Base-by-base conservation (phyloP, 2,329 filamentous ascomycete species). In the Colletotrichum agaves region DNA sequence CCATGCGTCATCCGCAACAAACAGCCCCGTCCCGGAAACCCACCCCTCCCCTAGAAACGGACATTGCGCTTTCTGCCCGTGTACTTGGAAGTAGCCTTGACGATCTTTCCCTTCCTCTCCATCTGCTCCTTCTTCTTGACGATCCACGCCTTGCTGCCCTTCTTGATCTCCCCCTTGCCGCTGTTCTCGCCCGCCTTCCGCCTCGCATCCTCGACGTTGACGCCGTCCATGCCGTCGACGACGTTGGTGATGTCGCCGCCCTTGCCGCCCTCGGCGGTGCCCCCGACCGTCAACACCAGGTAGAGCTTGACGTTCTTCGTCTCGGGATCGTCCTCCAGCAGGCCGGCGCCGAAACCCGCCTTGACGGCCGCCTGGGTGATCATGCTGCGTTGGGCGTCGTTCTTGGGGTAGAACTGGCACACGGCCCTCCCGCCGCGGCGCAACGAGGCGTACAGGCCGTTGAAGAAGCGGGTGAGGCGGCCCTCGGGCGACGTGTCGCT, bases 231-330 rank as follows among this genome's bases (percentile, higher is more conserved):
- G 2, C 92, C 93, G 67, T 90, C 87, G 12, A 99, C 93, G 3
- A 97, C 92, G 5, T 93, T 92, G 0, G 94, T 98, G 71, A 99
- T 98, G 76, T 97, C 94, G 8, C 92, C 91, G 2, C 87, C 86
- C 49, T 78, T 79, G 35, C 82, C 83, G 2, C 83, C 81, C 0
- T 81, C 76, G 0, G 79, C 81, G 0, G 80, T 80, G 3, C 88
- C 88, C 35, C 95, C 96, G 1, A 97, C 96, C 0, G 94, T 98
- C 35, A 99, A 82, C 0, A 99, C 95, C 2, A 99, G 85, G 78
- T 99, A 99, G n/a, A 97, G 84, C 84, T 99, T 99, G 72, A 91
- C 89, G 76, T 94, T 98, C 85, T 99, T 99, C 41, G 96, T 99
- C 47, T 94, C 95, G 0, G 93, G 93, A 77, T 98, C 95, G 79